Evolutionary conservation across 2,329 filamentous ascomycete species (phyloP), one percentile per base, ranked within the genome.

Genomic region (Fusarium guadeloupense): DNA sequence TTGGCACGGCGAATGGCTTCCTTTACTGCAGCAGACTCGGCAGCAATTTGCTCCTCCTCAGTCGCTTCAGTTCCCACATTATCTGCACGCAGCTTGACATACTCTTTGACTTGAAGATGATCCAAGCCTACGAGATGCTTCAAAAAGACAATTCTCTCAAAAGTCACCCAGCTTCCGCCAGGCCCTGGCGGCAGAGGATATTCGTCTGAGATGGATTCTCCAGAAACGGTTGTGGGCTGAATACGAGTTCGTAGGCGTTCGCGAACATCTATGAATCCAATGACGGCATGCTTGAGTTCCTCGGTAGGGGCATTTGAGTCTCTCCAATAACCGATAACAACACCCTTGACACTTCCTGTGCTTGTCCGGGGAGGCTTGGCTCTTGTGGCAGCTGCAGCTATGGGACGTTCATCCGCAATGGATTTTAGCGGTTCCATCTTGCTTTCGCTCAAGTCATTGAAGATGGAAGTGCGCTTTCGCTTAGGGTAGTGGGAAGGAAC

Each of bases 141-240:
- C 3, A 83, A 81, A 65, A 88, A 88, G 19, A 86, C 80, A 25
- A 88, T 79, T 17, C 83, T 78, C 53, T 86, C 83, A 63, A 88
- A 88, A 0, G 85, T 87, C 20, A 88, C 84, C 85, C 85, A 88
- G 69, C 84, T 87, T 47, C 84, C 85, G 19, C 85, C 85, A 2
- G 85, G 83, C 1, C 85, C 85, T 3, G 83, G 80, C 2, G 85
- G 85, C 5, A 85, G 67, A 26, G 83, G 75, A 68, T 79, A 79
- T 23, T 78, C 75, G 34, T 76, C 70, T 6, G 79, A 75, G 23
- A 87, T 75, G 3, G 75, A 67, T 10, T 82, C 77, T 12, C 83
- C 83, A 3, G 74, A 68, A 19, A 81, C 78, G 38, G 80, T 84
- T 42, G 76, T 74, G 1, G 77, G 75, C 64, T 85, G 82, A 31